Evolutionary conservation across 345 rosid genomes (phyloP).

Genomic region (Salix viminalis): DNA sequence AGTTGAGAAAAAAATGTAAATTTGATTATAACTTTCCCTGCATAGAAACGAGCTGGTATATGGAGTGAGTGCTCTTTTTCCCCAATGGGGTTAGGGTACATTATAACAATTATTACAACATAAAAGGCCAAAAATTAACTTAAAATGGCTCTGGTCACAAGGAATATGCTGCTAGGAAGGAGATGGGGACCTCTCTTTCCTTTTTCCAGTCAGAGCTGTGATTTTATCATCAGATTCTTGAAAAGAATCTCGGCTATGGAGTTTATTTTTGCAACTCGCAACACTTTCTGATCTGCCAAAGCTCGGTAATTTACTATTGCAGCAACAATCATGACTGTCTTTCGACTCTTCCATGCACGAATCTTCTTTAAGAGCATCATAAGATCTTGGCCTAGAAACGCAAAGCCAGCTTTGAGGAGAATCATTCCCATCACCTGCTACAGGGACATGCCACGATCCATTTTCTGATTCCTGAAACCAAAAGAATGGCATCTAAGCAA

Average conservation of each 20-base stretch:
- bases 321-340: constrained; percentile 9
- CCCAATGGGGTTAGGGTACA: not conserved
- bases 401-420: constrained; percentile 58
- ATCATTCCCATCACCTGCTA: constrained; percentile 25
- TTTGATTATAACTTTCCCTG: too few relatives aligned
- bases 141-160: not conserved
- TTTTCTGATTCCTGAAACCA: constrained; percentile 70
- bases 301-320: not conserved
- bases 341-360: constrained; percentile 12
- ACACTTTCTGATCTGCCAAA: constrained; percentile 5
- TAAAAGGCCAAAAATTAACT: not conserved
- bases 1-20: too few relatives aligned
- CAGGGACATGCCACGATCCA: constrained; percentile 88
- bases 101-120: too few relatives aligned
- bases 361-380: constrained; percentile 19
- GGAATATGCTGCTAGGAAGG: not conserved
- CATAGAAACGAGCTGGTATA: not conserved
- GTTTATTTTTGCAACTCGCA: not conserved
- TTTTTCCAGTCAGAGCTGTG: constrained; percentile 24
- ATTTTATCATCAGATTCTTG: constrained; percentile 9
- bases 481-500: not conserved
- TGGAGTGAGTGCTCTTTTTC: not conserved
- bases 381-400: constrained; percentile 35
- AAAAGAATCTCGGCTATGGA: constrained; percentile 1
- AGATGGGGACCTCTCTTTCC: constrained; percentile 35